Evolutionary conservation across 2,329 filamentous ascomycete species (phyloP), one percentile per base, ranked within the genome.

Genomic region (Fusarium drepaniforme): DNA sequence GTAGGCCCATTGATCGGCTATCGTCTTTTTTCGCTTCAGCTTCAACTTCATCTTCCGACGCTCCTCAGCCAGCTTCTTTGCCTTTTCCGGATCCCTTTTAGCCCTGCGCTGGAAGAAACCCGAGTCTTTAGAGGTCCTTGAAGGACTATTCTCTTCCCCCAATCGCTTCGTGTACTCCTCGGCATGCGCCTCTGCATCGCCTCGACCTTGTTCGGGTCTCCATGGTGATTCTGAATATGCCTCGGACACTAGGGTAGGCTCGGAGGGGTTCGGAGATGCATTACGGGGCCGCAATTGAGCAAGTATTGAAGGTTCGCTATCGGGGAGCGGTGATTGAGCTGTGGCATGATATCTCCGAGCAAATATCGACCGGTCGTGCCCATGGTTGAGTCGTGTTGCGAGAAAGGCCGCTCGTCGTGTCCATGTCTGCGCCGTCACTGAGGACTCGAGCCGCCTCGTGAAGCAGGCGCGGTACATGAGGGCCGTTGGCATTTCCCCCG

Each of bases 1-100:
- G 23, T 79, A 80, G 7, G 81, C 81, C 82, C 82, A 83, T 78
- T 83, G 81, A 1, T 66, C 37, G 33, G 80, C 78, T 13, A 59
- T 58, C 53, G 58, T 65, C 37, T 53, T 72, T 46, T 49, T 64
- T 5, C 51, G 72, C 51, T 66, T 73, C 42, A 44, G 42, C 35
- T 25, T 53, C 13, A 46, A 56, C 12, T 70, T 68, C 30, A 21
- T 28, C 56, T 63, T 65, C 33, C 46, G 58, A 12, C 30, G 58
- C 40, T 66, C 18, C 30, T 74, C 60, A 8, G 65, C 46, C 64
- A 38, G 21, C 53, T 68, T 68, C 51, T 44, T 57, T 38, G n/a
- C 28, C 23, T 13, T 44, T 21, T 73, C 44, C n/a, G 65, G 16
- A 51, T 49, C 38, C 42, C 16, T 51, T n/a, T 62, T 46, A 28